A percentile compares a stretch with the other conserved stretches of the same genome.
Conservation (phyloP, 768 basidiomycete species). For the Tulasnella sp. region DNA sequence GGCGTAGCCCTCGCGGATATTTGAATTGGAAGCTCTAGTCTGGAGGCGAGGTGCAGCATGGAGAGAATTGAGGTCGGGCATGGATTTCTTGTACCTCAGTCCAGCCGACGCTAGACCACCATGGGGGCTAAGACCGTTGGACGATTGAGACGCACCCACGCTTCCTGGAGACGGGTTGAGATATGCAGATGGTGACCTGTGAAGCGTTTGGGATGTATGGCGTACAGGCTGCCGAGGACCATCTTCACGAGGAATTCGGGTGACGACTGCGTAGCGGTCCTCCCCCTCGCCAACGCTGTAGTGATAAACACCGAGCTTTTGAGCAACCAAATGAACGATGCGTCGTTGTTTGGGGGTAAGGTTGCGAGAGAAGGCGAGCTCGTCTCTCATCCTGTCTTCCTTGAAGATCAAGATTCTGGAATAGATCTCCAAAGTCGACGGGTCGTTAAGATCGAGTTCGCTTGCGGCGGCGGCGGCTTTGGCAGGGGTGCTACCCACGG, state of each 20-base stretch:
- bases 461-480: constrained; percentile 57
- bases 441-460: constrained; percentile 94
- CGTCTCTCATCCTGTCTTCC: constrained; percentile 95
- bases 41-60: constrained; percentile 74
- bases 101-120: constrained; percentile 42
- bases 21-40: constrained; percentile 81
- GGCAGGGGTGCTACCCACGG: constrained; percentile 59
- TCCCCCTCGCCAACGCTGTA: constrained; percentile 91
- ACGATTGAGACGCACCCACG: constrained; percentile 5
- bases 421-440: constrained; percentile 93
- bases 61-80: constrained; percentile 87
- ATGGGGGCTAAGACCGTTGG: constrained; percentile 29
- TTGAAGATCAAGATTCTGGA: constrained; percentile 95
- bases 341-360: constrained; percentile 81
- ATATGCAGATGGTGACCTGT: constrained; percentile 78
- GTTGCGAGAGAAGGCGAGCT: constrained; percentile 91
- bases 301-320: constrained; percentile 93
- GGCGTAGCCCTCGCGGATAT: constrained; percentile 80
- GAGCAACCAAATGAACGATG: constrained; percentile 92
- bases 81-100: constrained; percentile 92
- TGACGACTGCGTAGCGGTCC: constrained; percentile 90
- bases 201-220: constrained; percentile 60
- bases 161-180: constrained; percentile 48
- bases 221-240: constrained; percentile 21
- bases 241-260: constrained; percentile 72